phyloP scores from a whole-genome alignment of 768 basidiomycete species.

The Clavulina sp. region DNA sequence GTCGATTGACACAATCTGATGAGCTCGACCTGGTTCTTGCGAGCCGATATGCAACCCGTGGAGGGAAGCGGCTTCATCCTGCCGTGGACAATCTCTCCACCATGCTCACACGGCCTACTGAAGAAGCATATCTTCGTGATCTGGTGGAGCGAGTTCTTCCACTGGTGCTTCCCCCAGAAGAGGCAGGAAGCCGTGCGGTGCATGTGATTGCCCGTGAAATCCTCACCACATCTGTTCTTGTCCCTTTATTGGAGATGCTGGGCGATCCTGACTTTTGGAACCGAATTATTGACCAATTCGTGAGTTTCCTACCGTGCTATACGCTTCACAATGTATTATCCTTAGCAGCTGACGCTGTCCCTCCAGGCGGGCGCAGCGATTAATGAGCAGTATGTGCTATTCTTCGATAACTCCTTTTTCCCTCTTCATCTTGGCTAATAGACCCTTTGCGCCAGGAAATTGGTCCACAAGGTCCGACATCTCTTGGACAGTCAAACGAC shows the following conservation, averaged over 20 bases:
- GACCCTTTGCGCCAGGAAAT: conserved; percentile 30
- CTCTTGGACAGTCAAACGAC: conserved; percentile 59
- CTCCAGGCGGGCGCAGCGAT: conserved; percentile 48
- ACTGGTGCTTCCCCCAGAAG: conserved; percentile 55
- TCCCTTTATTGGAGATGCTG: conserved; percentile 83
- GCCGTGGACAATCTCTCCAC: conserved; percentile 81
- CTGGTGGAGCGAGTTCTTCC: conserved; percentile 59
- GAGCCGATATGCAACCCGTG: conserved; percentile 49
- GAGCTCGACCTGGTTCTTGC: conserved; percentile 78
- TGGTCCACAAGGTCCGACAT: conserved; percentile 76
- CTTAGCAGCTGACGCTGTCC: neutral
- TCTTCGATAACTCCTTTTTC: neutral
- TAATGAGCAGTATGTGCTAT: conserved; percentile 41
- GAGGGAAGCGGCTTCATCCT: conserved; percentile 54
- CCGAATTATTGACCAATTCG: conserved; percentile 75
- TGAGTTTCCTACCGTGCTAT: conserved; percentile 33
- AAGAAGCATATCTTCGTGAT: conserved; percentile 66
- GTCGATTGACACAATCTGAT: conserved; percentile 73
- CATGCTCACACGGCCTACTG: conserved; percentile 74
- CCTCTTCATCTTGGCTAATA: neutral
- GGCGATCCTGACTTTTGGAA: conserved; percentile 98
- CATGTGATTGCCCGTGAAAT: conserved; percentile 66
- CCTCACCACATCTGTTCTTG: conserved; percentile 59
- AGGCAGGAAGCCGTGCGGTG: conserved; percentile 51
- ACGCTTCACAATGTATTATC: conserved; percentile 2